Percentiles rank a stretch among this genome's conserved stretches.
These are phyloP conservation scores for Ophiostoma piceae DNA, from an alignment of 2,329 filamentous ascomycete genomes.

Conservation along the genomic window DNA sequence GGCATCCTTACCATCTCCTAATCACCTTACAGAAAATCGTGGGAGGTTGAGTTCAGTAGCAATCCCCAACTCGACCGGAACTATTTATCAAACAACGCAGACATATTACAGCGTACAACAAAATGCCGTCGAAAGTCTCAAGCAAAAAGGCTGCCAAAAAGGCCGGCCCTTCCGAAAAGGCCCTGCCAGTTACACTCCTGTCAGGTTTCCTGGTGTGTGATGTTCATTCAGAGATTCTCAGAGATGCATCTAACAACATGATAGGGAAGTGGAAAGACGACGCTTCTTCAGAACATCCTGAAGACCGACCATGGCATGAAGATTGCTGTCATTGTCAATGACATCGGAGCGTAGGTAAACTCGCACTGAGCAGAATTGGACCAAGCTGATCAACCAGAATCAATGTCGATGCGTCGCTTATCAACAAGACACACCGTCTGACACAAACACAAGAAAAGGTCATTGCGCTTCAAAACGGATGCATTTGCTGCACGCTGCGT, in stretches of 20 bases:
- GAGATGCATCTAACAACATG: neutral
- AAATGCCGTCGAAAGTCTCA: neutral
- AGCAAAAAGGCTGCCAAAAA: neutral
- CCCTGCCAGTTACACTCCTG: neutral
- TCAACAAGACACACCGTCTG: constrained; percentile 51
- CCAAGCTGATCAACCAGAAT: constrained; percentile 37
- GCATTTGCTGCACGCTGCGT: constrained; percentile 68
- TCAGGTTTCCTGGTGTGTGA: neutral
- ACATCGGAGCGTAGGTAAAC: constrained; percentile 54
- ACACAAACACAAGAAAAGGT: constrained; percentile 59
- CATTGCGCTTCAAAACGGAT: constrained; percentile 65
- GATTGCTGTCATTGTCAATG: constrained; percentile 69
- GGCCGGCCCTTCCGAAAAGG: neutral
- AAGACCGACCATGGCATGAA: constrained; percentile 60
- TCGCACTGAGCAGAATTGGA: neutral
- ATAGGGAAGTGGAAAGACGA: constrained; percentile 62
- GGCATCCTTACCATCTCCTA: neutral
- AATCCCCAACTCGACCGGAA: neutral
- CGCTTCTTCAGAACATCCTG: constrained; percentile 63
- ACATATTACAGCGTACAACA: neutral
- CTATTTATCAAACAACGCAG: neutral
- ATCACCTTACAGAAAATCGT: neutral
- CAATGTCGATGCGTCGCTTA: constrained; percentile 60
- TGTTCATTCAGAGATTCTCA: neutral
- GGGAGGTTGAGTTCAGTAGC: neutral